Percentiles rank a stretch among this genome's conserved stretches.
These are phyloP conservation scores for Ceratobasidium sp. DNA, from an alignment of 1,284 basidiomycete genomes.

Conservation along the genomic window DNA sequence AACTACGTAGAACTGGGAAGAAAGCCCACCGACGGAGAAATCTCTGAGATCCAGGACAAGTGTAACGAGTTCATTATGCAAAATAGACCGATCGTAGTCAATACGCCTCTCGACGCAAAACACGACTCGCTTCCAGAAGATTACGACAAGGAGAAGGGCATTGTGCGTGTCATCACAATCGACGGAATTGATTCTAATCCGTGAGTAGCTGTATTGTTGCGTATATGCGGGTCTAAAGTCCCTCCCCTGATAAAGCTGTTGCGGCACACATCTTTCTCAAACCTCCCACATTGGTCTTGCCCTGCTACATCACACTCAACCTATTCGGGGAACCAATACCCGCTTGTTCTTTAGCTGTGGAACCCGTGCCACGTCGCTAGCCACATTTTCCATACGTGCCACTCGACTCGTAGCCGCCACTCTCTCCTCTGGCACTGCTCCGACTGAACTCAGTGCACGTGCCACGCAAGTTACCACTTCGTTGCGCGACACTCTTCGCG, in stretches of 20 bases:
- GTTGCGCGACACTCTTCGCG: conserved; percentile 36
- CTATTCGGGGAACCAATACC: conserved; percentile 44
- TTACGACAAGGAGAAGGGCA: conserved; percentile 40
- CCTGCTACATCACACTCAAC: conserved; percentile 40
- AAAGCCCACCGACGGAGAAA: conserved; percentile 41
- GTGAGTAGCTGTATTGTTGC: conserved; percentile 12
- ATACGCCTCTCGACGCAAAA: conserved; percentile 26
- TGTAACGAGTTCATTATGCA: conserved; percentile 40
- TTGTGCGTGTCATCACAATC: conserved; percentile 45
- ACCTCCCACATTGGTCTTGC: conserved; percentile 38
- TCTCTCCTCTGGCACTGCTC: conserved; percentile 21
- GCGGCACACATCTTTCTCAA: conserved; percentile 46
- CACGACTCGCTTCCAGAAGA: conserved; percentile 36
- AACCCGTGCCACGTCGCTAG: conserved; percentile 7
- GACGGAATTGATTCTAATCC: conserved; percentile 45
- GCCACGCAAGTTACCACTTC: conserved; percentile 31
- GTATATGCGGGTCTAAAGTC: conserved; percentile 1
- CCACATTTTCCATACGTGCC: conserved; percentile 19
- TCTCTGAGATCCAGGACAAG: conserved; percentile 40
- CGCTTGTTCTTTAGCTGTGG: conserved; percentile 36
- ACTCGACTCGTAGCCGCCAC: conserved; percentile 24
- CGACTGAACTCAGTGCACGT: conserved; percentile 21
- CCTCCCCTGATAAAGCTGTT: conserved; percentile 37
- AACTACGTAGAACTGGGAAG: conserved; percentile 41
- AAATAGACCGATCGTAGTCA: conserved; percentile 26